Evolutionary conservation across 2,329 filamentous ascomycete genomes (phyloP).

Genomic region (Cercospora sp.): DNA sequence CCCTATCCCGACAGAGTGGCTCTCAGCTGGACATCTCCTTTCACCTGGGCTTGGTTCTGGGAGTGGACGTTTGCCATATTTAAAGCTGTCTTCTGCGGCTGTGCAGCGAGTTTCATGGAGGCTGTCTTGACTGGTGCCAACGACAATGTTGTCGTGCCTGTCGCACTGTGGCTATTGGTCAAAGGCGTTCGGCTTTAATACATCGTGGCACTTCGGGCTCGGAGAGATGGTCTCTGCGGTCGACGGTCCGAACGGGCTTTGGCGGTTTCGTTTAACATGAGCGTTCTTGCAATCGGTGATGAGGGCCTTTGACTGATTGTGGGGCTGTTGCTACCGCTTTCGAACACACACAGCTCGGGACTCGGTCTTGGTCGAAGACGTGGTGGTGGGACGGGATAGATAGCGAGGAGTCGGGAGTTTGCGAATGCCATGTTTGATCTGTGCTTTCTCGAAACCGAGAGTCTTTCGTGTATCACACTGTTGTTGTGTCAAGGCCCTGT

Average conservation of each 20-base stretch:
- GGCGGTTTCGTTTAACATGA: neutral
- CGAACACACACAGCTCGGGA: neutral
- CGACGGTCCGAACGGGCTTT: neutral
- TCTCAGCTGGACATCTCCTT: neutral
- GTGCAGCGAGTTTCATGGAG: slow-evolving; percentile 85
- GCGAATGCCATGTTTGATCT: slow-evolving; percentile 2
- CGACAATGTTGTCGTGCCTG: slow-evolving; percentile 95
- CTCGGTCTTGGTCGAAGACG: neutral
- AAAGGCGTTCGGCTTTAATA: slow-evolving; percentile 66
- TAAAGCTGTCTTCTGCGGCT: slow-evolving; percentile 72
- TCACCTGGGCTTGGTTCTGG: slow-evolving; percentile 17
- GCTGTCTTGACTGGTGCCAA: slow-evolving; percentile 95
- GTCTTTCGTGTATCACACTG: neutral
- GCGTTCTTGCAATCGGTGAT: neutral
- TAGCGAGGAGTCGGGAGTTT: slow-evolving; percentile 9
- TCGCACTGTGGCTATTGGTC: slow-evolving; percentile 89
- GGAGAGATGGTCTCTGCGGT: neutral
- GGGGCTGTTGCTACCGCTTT: neutral
- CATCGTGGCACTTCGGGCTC: neutral
- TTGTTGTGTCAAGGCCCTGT: neutral
- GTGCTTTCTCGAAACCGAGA: neutral
- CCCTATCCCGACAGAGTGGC: slow-evolving; percentile 12
- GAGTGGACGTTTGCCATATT: slow-evolving; percentile 39
- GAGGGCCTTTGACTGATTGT: neutral
- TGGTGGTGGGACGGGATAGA: slow-evolving; percentile 6